Conservation (phyloP, 2,329 filamentous ascomycete species). For the Colletotrichum incanum region DNA sequence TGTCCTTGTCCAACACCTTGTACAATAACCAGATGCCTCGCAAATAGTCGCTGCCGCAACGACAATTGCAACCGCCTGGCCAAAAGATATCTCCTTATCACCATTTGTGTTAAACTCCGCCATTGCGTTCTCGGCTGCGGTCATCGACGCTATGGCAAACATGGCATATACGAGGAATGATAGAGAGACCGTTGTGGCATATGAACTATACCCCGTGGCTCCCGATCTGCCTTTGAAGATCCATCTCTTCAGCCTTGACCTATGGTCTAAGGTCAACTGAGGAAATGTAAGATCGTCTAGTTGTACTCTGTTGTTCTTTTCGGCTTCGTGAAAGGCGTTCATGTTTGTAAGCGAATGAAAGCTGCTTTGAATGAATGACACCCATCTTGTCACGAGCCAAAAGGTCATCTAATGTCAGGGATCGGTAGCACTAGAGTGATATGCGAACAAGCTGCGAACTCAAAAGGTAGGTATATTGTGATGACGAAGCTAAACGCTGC, state of each 20-base stretch:
- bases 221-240: neutral
- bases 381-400: too few species aligned
- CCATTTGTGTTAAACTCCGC: neutral
- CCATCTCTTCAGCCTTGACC: neutral
- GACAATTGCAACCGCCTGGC: slow-evolving; percentile 19
- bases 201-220: accelerated
- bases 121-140: neutral
- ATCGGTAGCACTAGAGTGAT: too few species aligned
- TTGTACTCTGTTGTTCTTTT: neutral
- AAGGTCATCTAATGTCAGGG: too few species aligned
- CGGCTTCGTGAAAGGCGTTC: neutral
- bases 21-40: neutral
- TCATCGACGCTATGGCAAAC: slow-evolving; percentile 15
- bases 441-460: too few species aligned
- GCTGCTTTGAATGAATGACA: neutral
- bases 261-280: too few species aligned
- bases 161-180: slow-evolving; percentile 1
- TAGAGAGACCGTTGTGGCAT: neutral
- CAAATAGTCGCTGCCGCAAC: slow-evolving; percentile 1
- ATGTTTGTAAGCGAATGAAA: slow-evolving; percentile 7
- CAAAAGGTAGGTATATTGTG: too few species aligned
- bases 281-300: neutral
- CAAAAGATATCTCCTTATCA: neutral
- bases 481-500: too few species aligned
- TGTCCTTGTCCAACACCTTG: neutral